Evolutionary conservation across 257 asterid species (phyloP).

Genomic region (Gentiana straminea): DNA sequence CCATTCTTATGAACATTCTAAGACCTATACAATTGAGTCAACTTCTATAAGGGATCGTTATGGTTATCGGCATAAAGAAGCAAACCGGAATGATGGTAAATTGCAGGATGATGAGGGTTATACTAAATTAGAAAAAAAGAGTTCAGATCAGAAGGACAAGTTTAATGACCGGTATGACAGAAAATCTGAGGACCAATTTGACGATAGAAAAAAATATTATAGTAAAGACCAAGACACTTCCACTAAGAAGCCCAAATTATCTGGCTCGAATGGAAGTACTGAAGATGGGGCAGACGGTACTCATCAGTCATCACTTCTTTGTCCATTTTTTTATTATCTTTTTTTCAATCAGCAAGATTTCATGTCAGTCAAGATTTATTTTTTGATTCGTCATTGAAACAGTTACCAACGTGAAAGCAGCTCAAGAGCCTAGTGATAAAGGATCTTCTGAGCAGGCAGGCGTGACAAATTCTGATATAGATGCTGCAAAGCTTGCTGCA

Average conservation of each 20-base stretch:
- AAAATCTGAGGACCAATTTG: constrained; percentile 29
- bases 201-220: constrained; percentile 17
- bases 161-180: constrained; percentile 25
- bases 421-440: constrained; percentile 15
- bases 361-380: not conserved
- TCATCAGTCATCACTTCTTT: not conserved
- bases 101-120: constrained; percentile 26
- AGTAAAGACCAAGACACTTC: constrained; percentile 33
- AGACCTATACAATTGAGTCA: constrained; percentile 32
- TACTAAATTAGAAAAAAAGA: constrained; percentile 36
- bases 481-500: constrained; percentile 91
- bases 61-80: constrained; percentile 43
- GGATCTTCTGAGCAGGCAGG: constrained; percentile 42
- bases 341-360: not conserved
- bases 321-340: not conserved
- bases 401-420: constrained; percentile 12
- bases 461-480: constrained; percentile 72
- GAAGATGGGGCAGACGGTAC: constrained; percentile 36
- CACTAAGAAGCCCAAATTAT: constrained; percentile 54
- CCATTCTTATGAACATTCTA: constrained; percentile 43
- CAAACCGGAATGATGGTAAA: constrained; percentile 29
- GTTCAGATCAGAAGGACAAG: constrained; percentile 22
- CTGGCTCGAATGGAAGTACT: constrained; percentile 17
- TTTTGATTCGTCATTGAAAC: constrained; percentile 1
- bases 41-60: constrained; percentile 37